Evolutionary conservation across 1,139 yeast genomes (phyloP).

Genomic region (Wickerhamomyces sp.): DNA sequence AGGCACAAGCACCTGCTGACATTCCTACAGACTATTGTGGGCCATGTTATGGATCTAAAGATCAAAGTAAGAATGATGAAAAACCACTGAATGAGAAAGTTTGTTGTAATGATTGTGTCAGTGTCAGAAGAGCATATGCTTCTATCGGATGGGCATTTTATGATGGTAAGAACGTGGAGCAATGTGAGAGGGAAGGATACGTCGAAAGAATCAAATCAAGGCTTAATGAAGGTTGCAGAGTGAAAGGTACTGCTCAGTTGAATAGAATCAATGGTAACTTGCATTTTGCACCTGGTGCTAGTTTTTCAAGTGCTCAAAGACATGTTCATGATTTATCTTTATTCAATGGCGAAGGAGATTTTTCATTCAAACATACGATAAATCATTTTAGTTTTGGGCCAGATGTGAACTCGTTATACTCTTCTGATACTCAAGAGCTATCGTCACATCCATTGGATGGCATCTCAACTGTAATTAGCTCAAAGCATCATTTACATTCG

Average conservation of each 20-base stretch:
- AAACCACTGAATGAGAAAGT: constrained; percentile 32
- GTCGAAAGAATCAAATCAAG: constrained; percentile 55
- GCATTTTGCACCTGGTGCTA: constrained; percentile 91
- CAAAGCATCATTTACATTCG: constrained; percentile 62
- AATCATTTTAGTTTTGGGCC: constrained; percentile 84
- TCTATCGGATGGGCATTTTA: constrained; percentile 79
- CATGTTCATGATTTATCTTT: constrained; percentile 86
- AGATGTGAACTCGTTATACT: constrained; percentile 32
- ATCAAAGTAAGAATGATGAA: constrained; percentile 52
- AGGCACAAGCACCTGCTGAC: constrained; percentile 21
- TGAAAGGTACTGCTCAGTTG: constrained; percentile 73
- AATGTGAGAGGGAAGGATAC: constrained; percentile 88
- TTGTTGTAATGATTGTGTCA: constrained; percentile 86
- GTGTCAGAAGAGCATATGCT: constrained; percentile 77
- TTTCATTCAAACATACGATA: constrained; percentile 62
- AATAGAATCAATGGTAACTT: constrained; percentile 86
- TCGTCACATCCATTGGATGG: constrained; percentile 75
- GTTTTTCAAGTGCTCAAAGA: constrained; percentile 45
- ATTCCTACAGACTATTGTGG: constrained; percentile 65
- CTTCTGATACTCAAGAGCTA: constrained; percentile 19
- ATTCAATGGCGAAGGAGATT: constrained; percentile 53
- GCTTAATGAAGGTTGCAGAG: constrained; percentile 81
- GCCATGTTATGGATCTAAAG: constrained; percentile 82
- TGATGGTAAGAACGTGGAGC: constrained; percentile 82
- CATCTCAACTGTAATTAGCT: constrained; percentile 34